A percentile compares a stretch with the other conserved stretches of the same genome.
Evolutionary conservation across 2,329 filamentous ascomycete species (phyloP).

Genomic region (Diaporthe citrichinensis): DNA sequence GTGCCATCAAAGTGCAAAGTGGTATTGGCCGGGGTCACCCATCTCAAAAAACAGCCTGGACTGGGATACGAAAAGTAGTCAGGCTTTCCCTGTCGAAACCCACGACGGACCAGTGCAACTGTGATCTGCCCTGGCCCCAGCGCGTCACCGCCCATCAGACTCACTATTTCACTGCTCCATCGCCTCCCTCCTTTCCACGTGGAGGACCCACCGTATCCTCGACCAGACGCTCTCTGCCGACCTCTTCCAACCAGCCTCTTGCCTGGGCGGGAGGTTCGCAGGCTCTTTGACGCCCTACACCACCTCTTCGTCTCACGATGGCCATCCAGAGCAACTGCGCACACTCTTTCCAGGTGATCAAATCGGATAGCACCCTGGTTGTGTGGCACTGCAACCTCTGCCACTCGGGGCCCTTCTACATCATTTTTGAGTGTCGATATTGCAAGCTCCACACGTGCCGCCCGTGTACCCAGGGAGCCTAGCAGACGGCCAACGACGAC

Average conservation of each 20-base stretch:
- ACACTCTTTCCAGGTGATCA: constrained; percentile 76
- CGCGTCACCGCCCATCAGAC: constrained; percentile 28
- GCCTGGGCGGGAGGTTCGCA: constrained; percentile 13
- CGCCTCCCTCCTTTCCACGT: constrained; percentile 23
- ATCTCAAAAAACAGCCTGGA: constrained; percentile 16
- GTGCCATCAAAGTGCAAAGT: not conserved
- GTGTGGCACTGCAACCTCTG: constrained; percentile 77
- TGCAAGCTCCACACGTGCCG: constrained; percentile 77
- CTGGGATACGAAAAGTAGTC: constrained; percentile 20
- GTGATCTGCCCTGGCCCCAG: constrained; percentile 34
- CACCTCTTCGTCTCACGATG: constrained; percentile 53
- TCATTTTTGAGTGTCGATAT: constrained; percentile 78
- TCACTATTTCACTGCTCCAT: constrained; percentile 36
- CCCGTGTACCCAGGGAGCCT: constrained; percentile 66
- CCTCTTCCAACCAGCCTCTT: constrained; percentile 30
- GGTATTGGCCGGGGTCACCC: not conserved
- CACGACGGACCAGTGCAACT: constrained; percentile 7
- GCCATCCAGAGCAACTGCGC: constrained; percentile 70
- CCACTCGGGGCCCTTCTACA: constrained; percentile 75
- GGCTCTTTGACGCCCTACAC: constrained; percentile 8
- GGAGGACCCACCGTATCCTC: constrained; percentile 14
- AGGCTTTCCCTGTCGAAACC: constrained; percentile 38
- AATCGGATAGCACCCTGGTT: constrained; percentile 75
- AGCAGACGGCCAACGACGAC: constrained; percentile 8
- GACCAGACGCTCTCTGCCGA: constrained; percentile 21